Evolutionary conservation across 2,329 filamentous ascomycete species (phyloP).

Genomic region (Aspergillus unguis): DNA sequence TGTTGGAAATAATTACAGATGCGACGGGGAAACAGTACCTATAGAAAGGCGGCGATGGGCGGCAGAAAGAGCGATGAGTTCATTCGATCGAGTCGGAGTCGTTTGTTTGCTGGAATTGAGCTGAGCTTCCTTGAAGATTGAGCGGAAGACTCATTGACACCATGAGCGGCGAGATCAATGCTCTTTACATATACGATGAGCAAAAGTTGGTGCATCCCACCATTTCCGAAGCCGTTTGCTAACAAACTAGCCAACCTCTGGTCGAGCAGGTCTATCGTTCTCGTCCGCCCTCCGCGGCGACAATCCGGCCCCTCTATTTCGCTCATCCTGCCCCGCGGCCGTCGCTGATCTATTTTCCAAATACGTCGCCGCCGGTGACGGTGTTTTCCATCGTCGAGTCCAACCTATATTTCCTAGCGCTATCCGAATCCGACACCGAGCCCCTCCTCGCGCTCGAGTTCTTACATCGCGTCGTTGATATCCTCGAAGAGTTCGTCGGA

Average conservation of each 20-base stretch:
- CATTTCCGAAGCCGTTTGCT: not conserved
- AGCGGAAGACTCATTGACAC: slow-evolving; percentile 36
- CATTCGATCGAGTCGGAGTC: slow-evolving; percentile 4
- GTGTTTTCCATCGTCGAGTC: slow-evolving; percentile 86
- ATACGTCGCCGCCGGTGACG: slow-evolving; percentile 78
- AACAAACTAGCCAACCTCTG: slow-evolving; percentile 65
- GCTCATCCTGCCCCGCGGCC: slow-evolving; percentile 76
- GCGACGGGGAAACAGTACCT: not conserved
- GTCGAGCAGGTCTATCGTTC: slow-evolving; percentile 86
- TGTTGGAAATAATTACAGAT: not conserved
- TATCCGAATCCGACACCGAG: slow-evolving; percentile 81
- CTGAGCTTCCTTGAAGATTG: slow-evolving; percentile 16
- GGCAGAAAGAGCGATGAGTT: slow-evolving; percentile 31
- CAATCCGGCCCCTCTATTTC: slow-evolving; percentile 82
- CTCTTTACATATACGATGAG: slow-evolving; percentile 95
- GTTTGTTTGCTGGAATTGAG: not conserved
- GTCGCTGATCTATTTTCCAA: slow-evolving; percentile 79
- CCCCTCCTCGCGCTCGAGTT: slow-evolving; percentile 90
- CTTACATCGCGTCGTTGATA: slow-evolving; percentile 86
- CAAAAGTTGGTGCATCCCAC: slow-evolving; percentile 63
- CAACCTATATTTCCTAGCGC: slow-evolving; percentile 79
- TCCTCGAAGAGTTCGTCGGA: slow-evolving; percentile 89
- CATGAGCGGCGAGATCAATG: slow-evolving; percentile 88
- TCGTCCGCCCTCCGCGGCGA: slow-evolving; percentile 70
- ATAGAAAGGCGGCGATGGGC: slow-evolving; percentile 25